Evolutionary conservation across 179 eudicot species (phyloP).

Genomic region (Gypsophila paniculata): DNA sequence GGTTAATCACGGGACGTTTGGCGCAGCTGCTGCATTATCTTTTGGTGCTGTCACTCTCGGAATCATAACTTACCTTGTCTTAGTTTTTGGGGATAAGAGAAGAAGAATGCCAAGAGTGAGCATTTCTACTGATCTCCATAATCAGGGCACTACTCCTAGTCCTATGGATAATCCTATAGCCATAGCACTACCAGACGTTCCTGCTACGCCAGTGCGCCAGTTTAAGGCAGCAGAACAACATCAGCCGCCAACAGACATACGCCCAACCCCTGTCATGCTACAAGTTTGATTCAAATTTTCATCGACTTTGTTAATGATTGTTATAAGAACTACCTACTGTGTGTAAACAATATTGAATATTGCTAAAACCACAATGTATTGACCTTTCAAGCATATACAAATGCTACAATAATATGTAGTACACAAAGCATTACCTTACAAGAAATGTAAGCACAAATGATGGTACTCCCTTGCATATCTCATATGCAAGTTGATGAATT

Average conservation of each 20-base stretch:
- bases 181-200: constrained; percentile 6
- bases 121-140: neutral
- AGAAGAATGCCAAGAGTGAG: neutral
- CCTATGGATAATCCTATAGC: constrained; percentile 6
- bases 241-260: neutral
- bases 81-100: neutral
- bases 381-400: no score
- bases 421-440: neutral
- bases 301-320: no score
- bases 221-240: neutral
- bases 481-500: no score
- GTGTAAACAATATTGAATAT: no score
- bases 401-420: no score
- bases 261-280: neutral
- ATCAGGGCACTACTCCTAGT: neutral
- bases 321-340: no score
- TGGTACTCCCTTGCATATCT: no score
- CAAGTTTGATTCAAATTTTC: neutral
- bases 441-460: no score
- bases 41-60: constrained; percentile 13
- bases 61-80: constrained; percentile 15
- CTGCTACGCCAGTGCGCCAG: constrained; percentile 7
- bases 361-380: no score
- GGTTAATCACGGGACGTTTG: constrained; percentile 20
- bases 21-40: constrained; percentile 20